A percentile compares a stretch with the other conserved stretches of the same genome.
These are phyloP conservation scores for Neurospora sp. DNA, from an alignment of 495 filamentous ascomycete species.

Conservation along the genomic window DNA sequence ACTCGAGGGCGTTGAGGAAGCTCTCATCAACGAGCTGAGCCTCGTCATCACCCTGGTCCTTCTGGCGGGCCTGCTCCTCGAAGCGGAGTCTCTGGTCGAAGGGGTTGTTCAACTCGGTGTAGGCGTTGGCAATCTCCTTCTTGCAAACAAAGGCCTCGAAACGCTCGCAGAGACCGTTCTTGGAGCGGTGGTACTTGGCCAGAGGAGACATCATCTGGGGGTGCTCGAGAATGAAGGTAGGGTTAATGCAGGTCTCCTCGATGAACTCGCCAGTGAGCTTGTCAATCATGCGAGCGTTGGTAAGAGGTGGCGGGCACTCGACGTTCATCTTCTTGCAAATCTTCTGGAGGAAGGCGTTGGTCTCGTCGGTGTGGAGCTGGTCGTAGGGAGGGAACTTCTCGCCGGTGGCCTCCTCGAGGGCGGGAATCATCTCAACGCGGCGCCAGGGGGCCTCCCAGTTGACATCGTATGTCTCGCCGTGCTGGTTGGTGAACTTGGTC, in stretches of 20 bases:
- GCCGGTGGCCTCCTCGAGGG: constrained; percentile 77
- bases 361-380: constrained; percentile 81
- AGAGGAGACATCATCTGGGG: constrained; percentile 97
- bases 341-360: constrained; percentile 73
- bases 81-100: constrained; percentile 91
- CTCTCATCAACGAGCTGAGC: constrained; percentile 92
- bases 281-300: constrained; percentile 96
- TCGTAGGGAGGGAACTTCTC: constrained; percentile 87
- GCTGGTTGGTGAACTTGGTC: constrained; percentile 72
- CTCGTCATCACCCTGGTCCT: constrained; percentile 94
- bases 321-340: constrained; percentile 83
- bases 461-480: constrained; percentile 74
- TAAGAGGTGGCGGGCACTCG: constrained; percentile 80
- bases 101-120: constrained; percentile 97
- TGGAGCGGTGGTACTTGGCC: constrained; percentile 83
- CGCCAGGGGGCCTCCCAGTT: constrained; percentile 97
- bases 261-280: constrained; percentile 95
- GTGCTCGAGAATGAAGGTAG: constrained; percentile 84
- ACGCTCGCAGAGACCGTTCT: constrained; percentile 82
- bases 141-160: constrained; percentile 97
- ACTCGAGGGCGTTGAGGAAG: constrained; percentile 75
- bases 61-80: constrained; percentile 93
- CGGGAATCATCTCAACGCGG: constrained; percentile 92
- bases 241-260: constrained; percentile 87
- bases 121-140: constrained; percentile 94